phyloP scores from a whole-genome alignment of 208 protist genomes.

The Leishmania mexicana region DNA sequence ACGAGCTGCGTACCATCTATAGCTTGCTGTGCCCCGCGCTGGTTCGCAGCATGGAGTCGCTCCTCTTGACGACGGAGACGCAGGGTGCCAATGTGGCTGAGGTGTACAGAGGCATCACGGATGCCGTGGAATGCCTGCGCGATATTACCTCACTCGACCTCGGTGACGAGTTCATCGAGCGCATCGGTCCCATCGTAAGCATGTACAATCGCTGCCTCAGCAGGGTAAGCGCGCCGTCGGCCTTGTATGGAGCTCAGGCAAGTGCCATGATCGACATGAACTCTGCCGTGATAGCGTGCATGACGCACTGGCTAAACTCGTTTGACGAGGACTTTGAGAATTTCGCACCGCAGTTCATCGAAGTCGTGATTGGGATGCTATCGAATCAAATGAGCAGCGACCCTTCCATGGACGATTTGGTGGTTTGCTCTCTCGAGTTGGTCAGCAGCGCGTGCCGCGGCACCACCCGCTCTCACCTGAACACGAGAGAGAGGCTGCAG shows the following conservation, averaged over 20 bases:
- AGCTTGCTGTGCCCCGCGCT: conserved; percentile 39
- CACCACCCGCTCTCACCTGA: conserved; percentile 81
- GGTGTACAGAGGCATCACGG: conserved; percentile 51
- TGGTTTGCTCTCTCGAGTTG: conserved; percentile 89
- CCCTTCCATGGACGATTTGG: conserved; percentile 80
- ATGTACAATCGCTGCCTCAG: conserved; percentile 62
- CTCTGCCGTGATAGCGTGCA: conserved; percentile 80
- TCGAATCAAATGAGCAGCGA: conserved; percentile 47
- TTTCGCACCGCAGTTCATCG: conserved; percentile 85
- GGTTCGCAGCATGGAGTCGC: conserved; percentile 29
- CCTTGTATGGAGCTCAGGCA: neutral
- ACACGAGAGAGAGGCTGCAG: conserved; percentile 62
- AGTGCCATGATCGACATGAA: conserved; percentile 78
- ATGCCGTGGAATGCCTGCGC: conserved; percentile 75
- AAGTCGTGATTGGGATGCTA: conserved; percentile 89
- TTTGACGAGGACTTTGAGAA: conserved; percentile 96
- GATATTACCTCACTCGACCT: conserved; percentile 93
- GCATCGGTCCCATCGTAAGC: conserved; percentile 71
- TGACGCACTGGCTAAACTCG: conserved; percentile 90
- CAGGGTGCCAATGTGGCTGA: conserved; percentile 22
- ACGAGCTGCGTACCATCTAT: conserved; percentile 77
- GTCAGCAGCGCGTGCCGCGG: conserved; percentile 85
- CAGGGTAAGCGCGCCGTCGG: conserved; percentile 40
- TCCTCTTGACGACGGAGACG: conserved; percentile 22
- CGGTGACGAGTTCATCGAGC: conserved; percentile 94